Evolutionary conservation across 148 eudicot species (phyloP).

Genomic region (Rhododendron mucronatum): DNA sequence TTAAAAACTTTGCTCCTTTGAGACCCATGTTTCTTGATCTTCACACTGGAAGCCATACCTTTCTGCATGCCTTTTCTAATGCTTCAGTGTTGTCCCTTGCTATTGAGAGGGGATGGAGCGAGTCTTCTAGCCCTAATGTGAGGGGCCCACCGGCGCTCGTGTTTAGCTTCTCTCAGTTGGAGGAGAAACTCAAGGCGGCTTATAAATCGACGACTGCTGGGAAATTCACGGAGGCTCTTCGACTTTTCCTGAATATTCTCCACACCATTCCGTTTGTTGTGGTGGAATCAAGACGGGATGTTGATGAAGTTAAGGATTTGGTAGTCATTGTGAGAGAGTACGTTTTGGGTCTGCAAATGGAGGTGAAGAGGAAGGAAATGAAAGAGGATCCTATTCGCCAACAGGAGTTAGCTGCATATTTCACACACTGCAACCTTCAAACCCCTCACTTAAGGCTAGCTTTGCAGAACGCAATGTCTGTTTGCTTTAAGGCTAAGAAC

Average conservation of each 20-base stretch:
- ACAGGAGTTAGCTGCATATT: slow-evolving; percentile 93
- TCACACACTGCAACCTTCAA: slow-evolving; percentile 91
- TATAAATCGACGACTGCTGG: slow-evolving; percentile 78
- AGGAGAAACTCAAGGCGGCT: slow-evolving; percentile 73
- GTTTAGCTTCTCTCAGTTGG: slow-evolving; percentile 69
- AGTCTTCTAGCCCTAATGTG: slow-evolving; percentile 70
- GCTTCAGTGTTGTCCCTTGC: slow-evolving; percentile 70
- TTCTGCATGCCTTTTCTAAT: slow-evolving; percentile 56
- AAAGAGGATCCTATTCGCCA: slow-evolving; percentile 69
- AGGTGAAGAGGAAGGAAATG: slow-evolving; percentile 68
- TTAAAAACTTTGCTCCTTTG: slow-evolving; percentile 66
- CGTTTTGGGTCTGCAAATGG: slow-evolving; percentile 80
- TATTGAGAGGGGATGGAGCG: slow-evolving; percentile 82
- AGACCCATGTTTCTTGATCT: slow-evolving; percentile 74
- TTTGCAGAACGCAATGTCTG: slow-evolving; percentile 63
- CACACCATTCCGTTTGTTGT: slow-evolving; percentile 86
- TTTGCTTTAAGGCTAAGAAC: slow-evolving; percentile 66
- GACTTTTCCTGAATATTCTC: slow-evolving; percentile 54
- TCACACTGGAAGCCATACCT: slow-evolving; percentile 71
- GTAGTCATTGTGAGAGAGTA: slow-evolving; percentile 74
- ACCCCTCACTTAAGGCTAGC: slow-evolving; percentile 80
- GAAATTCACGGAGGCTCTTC: slow-evolving; percentile 74
- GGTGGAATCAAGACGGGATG: slow-evolving; percentile 83
- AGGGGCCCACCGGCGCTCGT: slow-evolving; percentile 76
- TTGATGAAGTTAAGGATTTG: slow-evolving; percentile 91